These are phyloP conservation scores for Pseudocercospora eumusae DNA, from an alignment of 2,329 filamentous ascomycete species.

Conservation along the genomic window DNA sequence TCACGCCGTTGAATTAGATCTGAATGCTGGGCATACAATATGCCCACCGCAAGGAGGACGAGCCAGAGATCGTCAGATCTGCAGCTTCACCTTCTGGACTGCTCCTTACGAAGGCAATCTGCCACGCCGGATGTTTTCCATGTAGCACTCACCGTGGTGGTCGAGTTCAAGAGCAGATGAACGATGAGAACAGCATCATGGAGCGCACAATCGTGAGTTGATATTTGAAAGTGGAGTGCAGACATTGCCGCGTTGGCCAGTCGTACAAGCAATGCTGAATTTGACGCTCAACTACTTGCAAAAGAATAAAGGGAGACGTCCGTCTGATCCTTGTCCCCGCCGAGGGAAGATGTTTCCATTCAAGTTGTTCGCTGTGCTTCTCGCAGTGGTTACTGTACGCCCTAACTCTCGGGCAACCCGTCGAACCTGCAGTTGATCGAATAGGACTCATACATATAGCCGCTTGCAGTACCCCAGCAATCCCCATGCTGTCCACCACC, in stretches of 20 bases:
- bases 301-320: not conserved
- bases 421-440: not conserved
- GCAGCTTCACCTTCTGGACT: not conserved
- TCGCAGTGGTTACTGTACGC: not conserved
- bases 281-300: not conserved
- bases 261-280: not conserved
- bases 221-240: not conserved
- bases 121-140: not conserved
- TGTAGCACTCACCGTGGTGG: not conserved
- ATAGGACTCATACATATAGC: not conserved
- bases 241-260: not conserved
- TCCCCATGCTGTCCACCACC: not conserved
- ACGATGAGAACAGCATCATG: not conserved
- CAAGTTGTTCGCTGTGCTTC: not conserved
- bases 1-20: slow-evolving; percentile 20
- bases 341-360: not conserved
- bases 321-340: not conserved
- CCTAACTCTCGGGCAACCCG: not conserved
- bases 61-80: too few relatives aligned
- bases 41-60: too few relatives aligned
- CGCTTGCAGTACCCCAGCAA: not conserved
- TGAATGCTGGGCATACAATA: too few relatives aligned
- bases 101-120: not conserved
- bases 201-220: not conserved
- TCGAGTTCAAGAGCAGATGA: not conserved